Conservation (phyloP, 2,329 filamentous ascomycete species). For the Monilinia polystroma region DNA sequence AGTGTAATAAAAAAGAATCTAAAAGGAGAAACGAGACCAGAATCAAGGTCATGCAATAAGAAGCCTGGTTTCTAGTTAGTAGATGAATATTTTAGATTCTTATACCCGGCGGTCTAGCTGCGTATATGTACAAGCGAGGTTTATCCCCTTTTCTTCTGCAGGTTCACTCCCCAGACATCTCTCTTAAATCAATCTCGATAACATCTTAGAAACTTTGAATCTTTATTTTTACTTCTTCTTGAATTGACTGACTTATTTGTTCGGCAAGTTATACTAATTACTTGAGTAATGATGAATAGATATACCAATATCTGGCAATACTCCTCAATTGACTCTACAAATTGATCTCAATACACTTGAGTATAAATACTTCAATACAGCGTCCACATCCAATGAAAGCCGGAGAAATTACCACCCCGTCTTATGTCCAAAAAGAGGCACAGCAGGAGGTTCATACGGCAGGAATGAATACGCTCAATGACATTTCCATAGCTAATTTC, state of each 20-base stretch:
- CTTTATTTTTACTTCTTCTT: neutral
- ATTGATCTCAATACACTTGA: neutral
- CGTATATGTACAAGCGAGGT: neutral
- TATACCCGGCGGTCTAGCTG: neutral
- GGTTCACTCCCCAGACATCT: neutral
- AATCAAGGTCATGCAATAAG: neutral
- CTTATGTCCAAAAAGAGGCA: neutral
- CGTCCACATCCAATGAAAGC: neutral
- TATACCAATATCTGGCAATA: neutral
- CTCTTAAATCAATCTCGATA: neutral
- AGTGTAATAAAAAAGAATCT: neutral
- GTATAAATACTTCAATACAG: neutral
- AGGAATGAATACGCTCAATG: neutral
- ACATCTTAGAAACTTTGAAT: neutral
- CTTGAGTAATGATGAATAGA: neutral
- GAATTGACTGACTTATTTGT: neutral
- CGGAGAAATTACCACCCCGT: neutral
- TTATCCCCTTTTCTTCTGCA: neutral
- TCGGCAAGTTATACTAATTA: no score
- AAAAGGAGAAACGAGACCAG: neutral
- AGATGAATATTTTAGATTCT: neutral
- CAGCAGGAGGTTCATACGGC: neutral
- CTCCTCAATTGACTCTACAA: neutral
- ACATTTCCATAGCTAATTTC: neutral
- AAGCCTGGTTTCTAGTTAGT: neutral